A percentile compares a stretch with the other conserved stretches of the same genome.
Conservation (phyloP, 345 rosid genomes). For the Firmiana major region DNA sequence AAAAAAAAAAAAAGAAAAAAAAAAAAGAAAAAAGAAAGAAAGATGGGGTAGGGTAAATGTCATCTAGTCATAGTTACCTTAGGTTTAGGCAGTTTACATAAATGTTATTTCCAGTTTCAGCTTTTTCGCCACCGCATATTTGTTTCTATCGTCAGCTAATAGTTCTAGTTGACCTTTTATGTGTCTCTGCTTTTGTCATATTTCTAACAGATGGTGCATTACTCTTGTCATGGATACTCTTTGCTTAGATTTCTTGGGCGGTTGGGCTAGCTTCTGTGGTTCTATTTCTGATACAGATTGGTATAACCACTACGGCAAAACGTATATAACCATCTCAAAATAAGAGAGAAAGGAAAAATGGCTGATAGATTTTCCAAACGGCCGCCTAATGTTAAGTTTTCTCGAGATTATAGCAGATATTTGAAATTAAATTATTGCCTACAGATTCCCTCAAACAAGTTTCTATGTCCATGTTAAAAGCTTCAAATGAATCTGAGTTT, state of each 20-base stretch:
- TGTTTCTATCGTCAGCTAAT: background rate
- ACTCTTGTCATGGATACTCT: background rate
- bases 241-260: background rate
- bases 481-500: background rate
- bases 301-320: background rate
- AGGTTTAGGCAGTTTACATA: background rate
- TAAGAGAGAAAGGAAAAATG: background rate
- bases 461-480: background rate
- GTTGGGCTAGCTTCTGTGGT: background rate
- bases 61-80: background rate
- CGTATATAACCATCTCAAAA: background rate
- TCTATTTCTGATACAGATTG: background rate
- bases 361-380: too few relatives aligned
- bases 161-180: background rate
- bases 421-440: background rate
- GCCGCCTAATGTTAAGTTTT: background rate
- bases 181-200: too few relatives aligned
- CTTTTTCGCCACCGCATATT: background rate
- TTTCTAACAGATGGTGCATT: too few relatives aligned
- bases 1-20: too few relatives aligned
- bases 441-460: background rate
- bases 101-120: background rate
- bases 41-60: background rate
- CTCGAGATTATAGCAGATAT: background rate
- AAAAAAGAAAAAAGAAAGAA: background rate